Conservation (phyloP, 306 rosid genomes). For the Fagus crenata region DNA sequence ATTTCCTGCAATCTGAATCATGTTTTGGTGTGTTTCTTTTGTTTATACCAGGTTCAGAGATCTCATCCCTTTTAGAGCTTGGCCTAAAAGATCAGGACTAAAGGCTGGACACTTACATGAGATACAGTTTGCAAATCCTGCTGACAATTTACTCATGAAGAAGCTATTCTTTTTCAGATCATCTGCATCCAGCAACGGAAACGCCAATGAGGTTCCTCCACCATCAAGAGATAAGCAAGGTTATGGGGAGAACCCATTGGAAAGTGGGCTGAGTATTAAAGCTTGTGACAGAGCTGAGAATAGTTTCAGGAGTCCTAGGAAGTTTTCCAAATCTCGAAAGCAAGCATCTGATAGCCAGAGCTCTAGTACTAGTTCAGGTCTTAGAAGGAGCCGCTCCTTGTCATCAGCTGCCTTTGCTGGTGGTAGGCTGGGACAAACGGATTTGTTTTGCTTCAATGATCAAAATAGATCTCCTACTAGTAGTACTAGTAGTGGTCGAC, state of each 20-base stretch:
- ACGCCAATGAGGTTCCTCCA: slow-evolving; percentile 46
- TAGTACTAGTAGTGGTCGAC: slow-evolving; percentile 43
- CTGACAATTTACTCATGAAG: slow-evolving; percentile 58
- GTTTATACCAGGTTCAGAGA: slow-evolving; percentile 34
- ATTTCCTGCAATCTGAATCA: slow-evolving; percentile 10
- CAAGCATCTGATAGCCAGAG: slow-evolving; percentile 48
- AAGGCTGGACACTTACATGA: slow-evolving; percentile 36
- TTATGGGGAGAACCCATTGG: slow-evolving; percentile 55
- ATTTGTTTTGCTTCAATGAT: slow-evolving; percentile 43
- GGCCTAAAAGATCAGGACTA: slow-evolving; percentile 20
- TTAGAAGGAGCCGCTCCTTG: slow-evolving; percentile 84
- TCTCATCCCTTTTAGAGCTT: slow-evolving; percentile 28
- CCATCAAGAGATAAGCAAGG: slow-evolving; percentile 45
- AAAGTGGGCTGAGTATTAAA: slow-evolving; percentile 42
- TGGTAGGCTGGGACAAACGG: slow-evolving; percentile 33
- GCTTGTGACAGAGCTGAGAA: slow-evolving; percentile 38
- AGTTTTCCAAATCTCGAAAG: slow-evolving; percentile 61
- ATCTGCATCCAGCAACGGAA: slow-evolving; percentile 60
- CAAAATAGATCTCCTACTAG: slow-evolving; percentile 73
- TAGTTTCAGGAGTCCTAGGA: slow-evolving; percentile 46
- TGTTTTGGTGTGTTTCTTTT: slow-evolving; percentile 15
- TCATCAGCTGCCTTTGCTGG: slow-evolving; percentile 70
- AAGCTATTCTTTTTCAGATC: slow-evolving; percentile 81
- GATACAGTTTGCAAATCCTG: slow-evolving; percentile 28
- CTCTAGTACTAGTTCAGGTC: slow-evolving; percentile 51